phyloP scores from a whole-genome alignment of 1,284 basidiomycete species.

The Trichosporon asahii region DNA sequence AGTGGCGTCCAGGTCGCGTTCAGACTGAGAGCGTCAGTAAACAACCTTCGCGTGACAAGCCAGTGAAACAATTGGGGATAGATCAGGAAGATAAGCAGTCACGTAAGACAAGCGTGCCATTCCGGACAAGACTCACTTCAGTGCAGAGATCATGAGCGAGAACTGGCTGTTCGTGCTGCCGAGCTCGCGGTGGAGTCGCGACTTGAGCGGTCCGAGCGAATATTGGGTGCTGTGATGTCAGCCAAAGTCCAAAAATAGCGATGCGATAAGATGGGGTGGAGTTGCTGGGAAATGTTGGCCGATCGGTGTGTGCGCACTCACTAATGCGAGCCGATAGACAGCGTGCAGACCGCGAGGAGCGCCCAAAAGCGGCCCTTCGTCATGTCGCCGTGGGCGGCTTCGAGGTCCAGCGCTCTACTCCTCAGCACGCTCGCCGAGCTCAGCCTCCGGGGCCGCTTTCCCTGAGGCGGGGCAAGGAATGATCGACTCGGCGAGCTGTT shows the following conservation, averaged over 20 bases:
- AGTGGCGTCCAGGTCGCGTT: constrained; percentile 79
- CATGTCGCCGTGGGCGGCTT: background rate
- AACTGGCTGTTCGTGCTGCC: constrained; percentile 73
- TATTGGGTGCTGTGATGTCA: constrained; percentile 61
- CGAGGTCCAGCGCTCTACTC: constrained; percentile 1
- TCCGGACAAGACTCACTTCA: constrained; percentile 37
- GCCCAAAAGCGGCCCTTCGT: constrained; percentile 47
- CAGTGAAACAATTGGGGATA: background rate
- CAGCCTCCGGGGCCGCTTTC: constrained; percentile 9
- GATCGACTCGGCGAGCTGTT: background rate
- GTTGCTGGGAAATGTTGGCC: background rate
- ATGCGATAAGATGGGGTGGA: background rate
- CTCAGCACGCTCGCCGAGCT: constrained; percentile 21
- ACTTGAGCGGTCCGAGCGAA: constrained; percentile 70
- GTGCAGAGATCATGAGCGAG: constrained; percentile 68
- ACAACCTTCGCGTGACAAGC: background rate
- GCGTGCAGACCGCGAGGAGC: constrained; percentile 66
- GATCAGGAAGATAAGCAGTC: background rate
- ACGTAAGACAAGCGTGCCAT: constrained; percentile 1
- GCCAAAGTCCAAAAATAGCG: constrained; percentile 3
- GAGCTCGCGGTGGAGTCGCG: constrained; percentile 65
- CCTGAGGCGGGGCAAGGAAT: constrained; percentile 7
- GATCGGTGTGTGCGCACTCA: constrained; percentile 45
- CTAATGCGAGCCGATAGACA: constrained; percentile 74
- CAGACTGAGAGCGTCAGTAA: constrained; percentile 52